These are phyloP conservation scores for Trifolium repens DNA, from an alignment of 306 rosid species.

Conservation along the genomic window DNA sequence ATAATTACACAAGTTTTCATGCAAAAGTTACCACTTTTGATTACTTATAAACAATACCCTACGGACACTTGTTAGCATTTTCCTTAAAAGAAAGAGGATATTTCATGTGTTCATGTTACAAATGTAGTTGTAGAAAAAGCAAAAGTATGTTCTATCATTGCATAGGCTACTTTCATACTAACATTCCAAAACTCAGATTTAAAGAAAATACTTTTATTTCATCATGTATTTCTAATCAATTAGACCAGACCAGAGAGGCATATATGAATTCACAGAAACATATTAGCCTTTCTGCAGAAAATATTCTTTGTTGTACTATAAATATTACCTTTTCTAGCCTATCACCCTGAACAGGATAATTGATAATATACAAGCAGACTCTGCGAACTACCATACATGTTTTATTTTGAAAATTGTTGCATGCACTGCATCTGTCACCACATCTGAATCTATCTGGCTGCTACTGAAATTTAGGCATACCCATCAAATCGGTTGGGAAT, in stretches of 20 bases:
- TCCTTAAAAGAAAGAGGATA: neutral
- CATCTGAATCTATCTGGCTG: constrained; percentile 41
- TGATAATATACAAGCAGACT: constrained; percentile 51
- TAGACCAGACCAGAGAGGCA: constrained; percentile 27
- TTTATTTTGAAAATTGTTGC: constrained; percentile 43
- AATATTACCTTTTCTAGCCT: constrained; percentile 60
- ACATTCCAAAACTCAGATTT: neutral
- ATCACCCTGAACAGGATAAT: constrained; percentile 41
- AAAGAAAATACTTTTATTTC: constrained; percentile 22
- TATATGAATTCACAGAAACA: constrained; percentile 27
- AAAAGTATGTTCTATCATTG: constrained; percentile 2
- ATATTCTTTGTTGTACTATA: constrained; percentile 16
- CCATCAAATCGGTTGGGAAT: constrained; percentile 47
- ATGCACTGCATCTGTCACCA: constrained; percentile 37
- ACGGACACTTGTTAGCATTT: neutral
- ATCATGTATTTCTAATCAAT: constrained; percentile 41
- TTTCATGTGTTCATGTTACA: constrained; percentile 26
- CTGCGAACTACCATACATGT: constrained; percentile 48
- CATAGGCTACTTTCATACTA: constrained; percentile 13
- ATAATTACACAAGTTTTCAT: neutral
- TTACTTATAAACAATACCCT: neutral
- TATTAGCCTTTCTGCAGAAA: constrained; percentile 30
- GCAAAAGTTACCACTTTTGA: neutral
- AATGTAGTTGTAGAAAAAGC: constrained; percentile 19
- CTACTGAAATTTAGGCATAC: constrained; percentile 40